Conservation (phyloP, 768 basidiomycete genomes). For the Phaeolepiota aurea region DNA sequence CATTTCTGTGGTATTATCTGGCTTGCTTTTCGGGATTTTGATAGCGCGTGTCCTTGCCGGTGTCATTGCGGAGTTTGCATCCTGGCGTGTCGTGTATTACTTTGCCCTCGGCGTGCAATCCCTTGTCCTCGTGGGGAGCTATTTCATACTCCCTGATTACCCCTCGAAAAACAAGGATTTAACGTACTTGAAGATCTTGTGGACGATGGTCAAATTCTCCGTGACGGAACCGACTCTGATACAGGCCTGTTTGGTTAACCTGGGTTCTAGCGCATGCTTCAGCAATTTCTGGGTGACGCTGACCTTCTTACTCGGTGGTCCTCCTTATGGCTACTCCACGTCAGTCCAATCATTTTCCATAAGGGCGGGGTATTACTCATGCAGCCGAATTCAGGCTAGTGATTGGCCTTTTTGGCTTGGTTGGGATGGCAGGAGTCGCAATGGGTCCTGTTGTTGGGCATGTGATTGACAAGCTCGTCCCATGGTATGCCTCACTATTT, state of each 20-base stretch:
- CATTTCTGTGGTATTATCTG: conserved; percentile 64
- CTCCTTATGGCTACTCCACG: conserved; percentile 74
- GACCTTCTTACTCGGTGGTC: conserved; percentile 73
- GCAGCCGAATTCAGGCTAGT: conserved; percentile 22
- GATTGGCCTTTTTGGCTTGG: conserved; percentile 69
- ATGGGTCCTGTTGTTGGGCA: conserved; percentile 64
- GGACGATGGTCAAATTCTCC: conserved; percentile 69
- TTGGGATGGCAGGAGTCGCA: conserved; percentile 66
- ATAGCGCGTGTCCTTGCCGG: conserved; percentile 71
- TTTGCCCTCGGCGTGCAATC: conserved; percentile 66
- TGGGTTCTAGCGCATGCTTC: conserved; percentile 53
- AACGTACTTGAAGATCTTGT: conserved; percentile 61
- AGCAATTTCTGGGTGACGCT: conserved; percentile 64
- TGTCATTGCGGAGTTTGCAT: conserved; percentile 61
- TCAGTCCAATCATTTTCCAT: conserved; percentile 18
- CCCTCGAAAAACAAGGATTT: conserved; percentile 63
- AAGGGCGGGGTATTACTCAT: conserved; percentile 1
- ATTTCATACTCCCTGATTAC: conserved; percentile 72
- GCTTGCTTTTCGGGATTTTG: conserved; percentile 64
- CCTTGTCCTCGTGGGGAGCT: conserved; percentile 48
- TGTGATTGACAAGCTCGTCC: conserved; percentile 59
- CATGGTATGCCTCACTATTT: conserved; percentile 70
- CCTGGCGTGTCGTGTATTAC: conserved; percentile 74
- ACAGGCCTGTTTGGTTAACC: conserved; percentile 55
- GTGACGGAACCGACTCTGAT: conserved; percentile 74